phyloP scores from a whole-genome alignment of 2,329 filamentous ascomycete genomes.

The Fusarium mexicanum region DNA sequence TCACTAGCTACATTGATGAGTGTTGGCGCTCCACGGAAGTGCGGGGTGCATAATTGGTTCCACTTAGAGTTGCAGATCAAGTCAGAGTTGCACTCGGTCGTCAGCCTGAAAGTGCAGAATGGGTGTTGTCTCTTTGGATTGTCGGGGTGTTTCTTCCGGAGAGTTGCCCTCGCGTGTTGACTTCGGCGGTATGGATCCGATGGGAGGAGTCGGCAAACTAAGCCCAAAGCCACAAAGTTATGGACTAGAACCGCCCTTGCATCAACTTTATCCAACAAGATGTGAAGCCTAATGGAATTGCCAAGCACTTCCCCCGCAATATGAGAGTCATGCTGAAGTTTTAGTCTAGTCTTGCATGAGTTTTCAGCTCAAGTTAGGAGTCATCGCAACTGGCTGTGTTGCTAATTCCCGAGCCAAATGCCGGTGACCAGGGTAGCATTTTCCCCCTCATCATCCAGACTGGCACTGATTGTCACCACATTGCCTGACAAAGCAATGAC shows the following conservation, averaged over 20 bases:
- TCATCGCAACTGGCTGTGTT: background rate
- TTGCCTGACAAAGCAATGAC: background rate
- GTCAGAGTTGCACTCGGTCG: background rate
- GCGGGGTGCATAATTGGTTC: constrained; percentile 13
- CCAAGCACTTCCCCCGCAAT: background rate
- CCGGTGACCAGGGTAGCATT: background rate
- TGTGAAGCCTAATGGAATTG: background rate
- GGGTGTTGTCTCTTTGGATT: background rate
- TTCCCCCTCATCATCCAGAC: background rate
- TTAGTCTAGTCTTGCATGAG: background rate
- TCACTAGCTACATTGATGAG: background rate
- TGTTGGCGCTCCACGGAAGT: background rate
- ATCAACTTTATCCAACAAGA: background rate
- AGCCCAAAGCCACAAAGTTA: background rate
- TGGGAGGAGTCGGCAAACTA: background rate
- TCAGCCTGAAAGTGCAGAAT: background rate
- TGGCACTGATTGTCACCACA: background rate
- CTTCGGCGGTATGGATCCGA: background rate
- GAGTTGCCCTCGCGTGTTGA: too few species aligned
- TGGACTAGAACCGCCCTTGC: background rate
- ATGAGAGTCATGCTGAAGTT: background rate
- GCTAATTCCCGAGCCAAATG: constrained; percentile 6
- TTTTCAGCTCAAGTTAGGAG: background rate
- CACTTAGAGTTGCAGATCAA: background rate
- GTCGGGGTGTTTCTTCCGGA: background rate